Evolutionary conservation across 352 stramenopile genomes (phyloP).

Genomic region (Globisporangium mamillatum): DNA sequence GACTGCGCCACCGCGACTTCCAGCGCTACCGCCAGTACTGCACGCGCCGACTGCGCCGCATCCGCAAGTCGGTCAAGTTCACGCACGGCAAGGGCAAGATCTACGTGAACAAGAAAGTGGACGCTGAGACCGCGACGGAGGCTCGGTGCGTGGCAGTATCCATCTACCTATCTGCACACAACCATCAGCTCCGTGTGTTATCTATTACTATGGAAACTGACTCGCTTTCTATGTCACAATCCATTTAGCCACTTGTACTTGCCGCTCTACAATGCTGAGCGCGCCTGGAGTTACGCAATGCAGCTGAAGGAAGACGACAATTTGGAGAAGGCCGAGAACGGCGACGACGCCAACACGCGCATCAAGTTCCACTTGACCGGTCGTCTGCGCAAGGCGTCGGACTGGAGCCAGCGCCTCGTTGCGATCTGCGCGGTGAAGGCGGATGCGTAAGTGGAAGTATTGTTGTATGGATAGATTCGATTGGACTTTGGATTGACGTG

Average conservation of each 20-base stretch:
- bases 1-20: conserved; percentile 88
- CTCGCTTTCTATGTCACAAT: background rate
- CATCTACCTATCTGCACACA: background rate
- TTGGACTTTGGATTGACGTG: background rate
- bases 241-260: conserved; percentile 67
- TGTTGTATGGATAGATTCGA: background rate
- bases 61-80: conserved; percentile 89
- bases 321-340: conserved; percentile 81
- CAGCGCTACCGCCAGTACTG: conserved; percentile 91
- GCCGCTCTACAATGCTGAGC: conserved; percentile 88
- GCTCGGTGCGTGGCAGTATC: conserved; percentile 31
- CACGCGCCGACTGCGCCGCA: conserved; percentile 74
- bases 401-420: conserved; percentile 84
- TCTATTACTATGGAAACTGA: background rate
- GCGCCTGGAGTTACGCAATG: conserved; percentile 90
- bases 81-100: conserved; percentile 85
- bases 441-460: conserved; percentile 53
- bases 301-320: conserved; percentile 89
- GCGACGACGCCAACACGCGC: conserved; percentile 81
- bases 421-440: conserved; percentile 71
- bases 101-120: conserved; percentile 84
- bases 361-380: conserved; percentile 89
- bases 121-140: conserved; percentile 69
- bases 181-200: background rate
- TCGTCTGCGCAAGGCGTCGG: conserved; percentile 82